Percentiles rank a stretch among this genome's conserved stretches.
phyloP scores from a whole-genome alignment of 2,329 filamentous ascomycete species.

The Purpureocillium takamizusanense region DNA sequence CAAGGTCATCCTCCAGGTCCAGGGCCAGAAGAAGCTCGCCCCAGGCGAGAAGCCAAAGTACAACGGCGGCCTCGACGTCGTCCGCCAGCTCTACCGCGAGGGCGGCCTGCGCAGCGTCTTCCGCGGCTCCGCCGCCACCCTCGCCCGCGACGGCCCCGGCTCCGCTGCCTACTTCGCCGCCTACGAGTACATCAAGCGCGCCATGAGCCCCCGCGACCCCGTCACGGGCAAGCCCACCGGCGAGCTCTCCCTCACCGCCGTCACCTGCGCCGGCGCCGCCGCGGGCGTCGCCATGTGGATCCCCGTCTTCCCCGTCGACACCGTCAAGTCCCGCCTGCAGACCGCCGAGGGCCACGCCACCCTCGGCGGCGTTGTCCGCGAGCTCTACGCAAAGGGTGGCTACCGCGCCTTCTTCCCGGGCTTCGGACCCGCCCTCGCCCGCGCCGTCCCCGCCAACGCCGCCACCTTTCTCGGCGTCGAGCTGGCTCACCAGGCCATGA shows the following conservation, averaged over 20 bases:
- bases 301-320: conserved; percentile 94
- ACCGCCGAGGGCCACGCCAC: conserved; percentile 80
- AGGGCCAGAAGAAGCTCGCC: conserved; percentile 81
- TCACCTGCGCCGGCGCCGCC: conserved; percentile 79
- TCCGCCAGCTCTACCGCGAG: conserved; percentile 84
- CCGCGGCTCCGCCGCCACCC: conserved; percentile 79
- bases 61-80: conserved; percentile 78
- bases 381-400: conserved; percentile 77
- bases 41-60: conserved; percentile 92
- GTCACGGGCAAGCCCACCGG: conserved; percentile 63
- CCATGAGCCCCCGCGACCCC: conserved; percentile 73
- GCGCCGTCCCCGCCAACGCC: conserved; percentile 92
- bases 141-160: conserved; percentile 88
- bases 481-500: conserved; percentile 75
- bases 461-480: conserved; percentile 88
- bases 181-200: conserved; percentile 91
- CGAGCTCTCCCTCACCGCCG: conserved; percentile 69
- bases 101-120: conserved; percentile 89
- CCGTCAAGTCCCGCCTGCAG: conserved; percentile 89
- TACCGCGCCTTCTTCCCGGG: conserved; percentile 94
- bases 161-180: conserved; percentile 94
- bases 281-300: conserved; percentile 99
- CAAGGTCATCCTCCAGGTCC: conserved; percentile 96
- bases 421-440: conserved; percentile 82
- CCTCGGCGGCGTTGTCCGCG: conserved; percentile 67